These are phyloP conservation scores for Fusarium robinianum DNA, from an alignment of 2,329 filamentous ascomycete genomes.

Conservation along the genomic window DNA sequence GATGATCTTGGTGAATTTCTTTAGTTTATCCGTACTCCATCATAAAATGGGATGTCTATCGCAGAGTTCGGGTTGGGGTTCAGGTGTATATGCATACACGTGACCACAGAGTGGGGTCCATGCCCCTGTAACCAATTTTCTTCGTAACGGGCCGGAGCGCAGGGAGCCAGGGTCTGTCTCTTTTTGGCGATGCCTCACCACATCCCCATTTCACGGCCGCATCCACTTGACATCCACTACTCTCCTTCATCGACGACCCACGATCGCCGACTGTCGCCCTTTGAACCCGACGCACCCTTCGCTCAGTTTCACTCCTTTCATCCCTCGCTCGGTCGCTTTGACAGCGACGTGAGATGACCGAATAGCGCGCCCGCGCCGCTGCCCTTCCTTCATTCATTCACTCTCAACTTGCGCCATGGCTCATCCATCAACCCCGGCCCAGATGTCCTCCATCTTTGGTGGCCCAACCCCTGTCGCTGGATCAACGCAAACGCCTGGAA, in stretches of 20 bases:
- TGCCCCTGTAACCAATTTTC: no score
- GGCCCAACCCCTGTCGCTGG: conserved; percentile 40
- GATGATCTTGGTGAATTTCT: no score
- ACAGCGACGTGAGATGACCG: conserved; percentile 30
- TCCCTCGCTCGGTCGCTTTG: neutral
- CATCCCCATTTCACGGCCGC: conserved; percentile 19
- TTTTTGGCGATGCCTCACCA: conserved; percentile 24
- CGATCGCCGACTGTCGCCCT: conserved; percentile 11
- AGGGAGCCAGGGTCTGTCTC: conserved; percentile 28
- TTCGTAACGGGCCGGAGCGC: conserved; percentile 2
- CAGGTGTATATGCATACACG: no score
- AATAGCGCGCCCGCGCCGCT: conserved; percentile 26
- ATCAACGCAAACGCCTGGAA: conserved; percentile 31
- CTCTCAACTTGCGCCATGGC: conserved; percentile 44
- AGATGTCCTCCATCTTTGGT: conserved; percentile 54
- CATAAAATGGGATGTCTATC: no score
- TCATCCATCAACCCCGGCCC: conserved; percentile 52
- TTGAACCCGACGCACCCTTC: neutral
- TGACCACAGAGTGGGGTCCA: no score
- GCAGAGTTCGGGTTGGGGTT: no score
- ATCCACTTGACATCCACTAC: conserved; percentile 21
- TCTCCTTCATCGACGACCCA: conserved; percentile 25
- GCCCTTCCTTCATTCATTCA: conserved; percentile 19
- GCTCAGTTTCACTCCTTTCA: neutral
- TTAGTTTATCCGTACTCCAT: no score